Evolutionary conservation across 75 land plant genomes (phyloP), one percentile per base, ranked within the genome.

Genomic region (Cupressus sempervirens): DNA sequence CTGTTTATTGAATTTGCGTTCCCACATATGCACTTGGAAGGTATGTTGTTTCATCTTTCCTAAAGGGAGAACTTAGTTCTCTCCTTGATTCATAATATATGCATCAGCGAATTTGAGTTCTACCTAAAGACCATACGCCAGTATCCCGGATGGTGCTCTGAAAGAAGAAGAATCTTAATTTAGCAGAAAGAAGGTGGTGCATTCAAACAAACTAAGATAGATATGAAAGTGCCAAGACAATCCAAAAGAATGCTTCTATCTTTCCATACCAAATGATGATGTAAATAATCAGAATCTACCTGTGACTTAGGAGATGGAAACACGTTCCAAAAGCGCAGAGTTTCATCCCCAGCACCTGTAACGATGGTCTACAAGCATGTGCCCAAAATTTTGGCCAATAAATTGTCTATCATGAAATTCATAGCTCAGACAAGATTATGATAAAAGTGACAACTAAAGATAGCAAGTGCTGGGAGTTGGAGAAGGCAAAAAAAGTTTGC

Each of bases 271-370:
- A 53, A 84, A 84, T 84, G 18, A 30, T 2, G 23, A 20, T 84
- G 50, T 26, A 26, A 45, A 32, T 20, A 79, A 83, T 18, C 32
- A 35, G 52, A 41, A 76, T 83, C 52, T 88, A 92, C 95, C 54
- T 88, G 93, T 46, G 96, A 86, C 86, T 96, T 97, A 41, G 89
- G 85, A 73, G 98, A 94, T 9, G 99, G 99, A 85, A 97, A 97
- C 16, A 97, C 86, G 79, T 97, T 97, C 99, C 99, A 97, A 84
- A 97, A 97, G 36, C 99, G 84, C 54, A 97, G 85, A 20, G 99
- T 97, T 85, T 97, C 99, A 85, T 96, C 99, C 4, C 99, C 99
- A 38, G 99, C 99, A 52, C 99, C 99, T 23, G 99, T 97, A 9
- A 97, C 98, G 76, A 97, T 96, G 50, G 99, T 94, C 93, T 97